A percentile compares a stretch with the other conserved stretches of the same genome.
Conservation (phyloP, 495 filamentous ascomycete species). For the Neurospora terricola region DNA sequence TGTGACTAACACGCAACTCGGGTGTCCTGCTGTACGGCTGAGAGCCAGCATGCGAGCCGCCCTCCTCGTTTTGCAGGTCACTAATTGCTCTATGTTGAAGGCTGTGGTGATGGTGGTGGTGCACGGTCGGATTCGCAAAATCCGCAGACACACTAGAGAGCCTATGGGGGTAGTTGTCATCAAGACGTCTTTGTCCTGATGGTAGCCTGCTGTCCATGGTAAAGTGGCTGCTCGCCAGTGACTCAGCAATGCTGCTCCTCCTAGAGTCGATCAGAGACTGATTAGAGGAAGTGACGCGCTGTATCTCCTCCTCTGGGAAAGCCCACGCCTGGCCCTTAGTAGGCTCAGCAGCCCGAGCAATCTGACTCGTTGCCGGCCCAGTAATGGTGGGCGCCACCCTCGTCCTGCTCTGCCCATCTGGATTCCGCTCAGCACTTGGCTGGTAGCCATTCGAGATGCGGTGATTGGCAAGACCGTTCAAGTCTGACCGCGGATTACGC, state of each 20-base stretch:
- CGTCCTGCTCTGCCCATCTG: slow-evolving; percentile 38
- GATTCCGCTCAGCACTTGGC: slow-evolving; percentile 43
- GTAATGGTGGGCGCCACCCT: slow-evolving; percentile 67
- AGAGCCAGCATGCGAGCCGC: slow-evolving; percentile 40
- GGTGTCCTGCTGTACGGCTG: slow-evolving; percentile 91
- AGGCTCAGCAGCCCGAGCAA: slow-evolving; percentile 70
- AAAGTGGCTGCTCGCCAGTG: slow-evolving; percentile 62
- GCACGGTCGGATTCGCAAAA: slow-evolving; percentile 34
- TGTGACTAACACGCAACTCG: slow-evolving; percentile 90
- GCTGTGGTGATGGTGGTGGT: slow-evolving; percentile 73
- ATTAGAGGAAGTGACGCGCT: slow-evolving; percentile 33
- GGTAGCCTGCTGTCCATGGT: slow-evolving; percentile 58
- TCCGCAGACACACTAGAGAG: slow-evolving; percentile 22
- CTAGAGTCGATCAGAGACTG: slow-evolving; percentile 55
- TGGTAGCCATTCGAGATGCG: slow-evolving; percentile 57
- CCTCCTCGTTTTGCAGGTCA: slow-evolving; percentile 52
- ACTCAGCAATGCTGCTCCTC: slow-evolving; percentile 64
- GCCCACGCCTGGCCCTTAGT: slow-evolving; percentile 77
- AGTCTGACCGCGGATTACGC: slow-evolving; percentile 35
- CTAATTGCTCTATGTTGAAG: slow-evolving; percentile 66
- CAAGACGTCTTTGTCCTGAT: slow-evolving; percentile 56
- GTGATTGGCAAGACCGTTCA: slow-evolving; percentile 36
- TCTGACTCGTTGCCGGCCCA: slow-evolving; percentile 63
- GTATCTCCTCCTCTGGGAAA: slow-evolving; percentile 66
- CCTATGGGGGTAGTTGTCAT: slow-evolving; percentile 38